Evolutionary conservation across 2,329 filamentous ascomycete species (phyloP).

Genomic region (Penicillium sp.): DNA sequence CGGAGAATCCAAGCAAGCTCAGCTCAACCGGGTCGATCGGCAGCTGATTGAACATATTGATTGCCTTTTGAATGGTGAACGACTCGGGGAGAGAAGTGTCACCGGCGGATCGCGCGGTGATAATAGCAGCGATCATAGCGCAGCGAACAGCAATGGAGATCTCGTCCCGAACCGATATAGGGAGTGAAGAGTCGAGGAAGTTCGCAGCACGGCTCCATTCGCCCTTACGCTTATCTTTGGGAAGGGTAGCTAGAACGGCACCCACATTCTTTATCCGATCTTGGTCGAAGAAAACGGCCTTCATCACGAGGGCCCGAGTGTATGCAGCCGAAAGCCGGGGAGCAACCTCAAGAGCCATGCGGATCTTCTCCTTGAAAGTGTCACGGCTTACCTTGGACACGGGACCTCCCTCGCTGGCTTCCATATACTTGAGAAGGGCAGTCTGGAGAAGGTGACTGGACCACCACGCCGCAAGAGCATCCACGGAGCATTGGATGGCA

Average conservation of each 20-base stretch:
- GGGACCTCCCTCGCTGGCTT: conserved; percentile 51
- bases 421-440: conserved; percentile 65
- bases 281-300: conserved; percentile 58
- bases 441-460: conserved; percentile 73
- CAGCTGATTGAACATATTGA: conserved; percentile 44
- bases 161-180: conserved; percentile 51
- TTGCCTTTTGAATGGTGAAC: conserved; percentile 43
- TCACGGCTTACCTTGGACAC: conserved; percentile 42
- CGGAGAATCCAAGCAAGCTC: conserved; percentile 43
- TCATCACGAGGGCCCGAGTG: conserved; percentile 59
- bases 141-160: conserved; percentile 60
- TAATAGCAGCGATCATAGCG: conserved; percentile 59
- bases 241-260: conserved; percentile 56
- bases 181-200: conserved; percentile 57
- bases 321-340: conserved; percentile 75
- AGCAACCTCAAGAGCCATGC: conserved; percentile 70
- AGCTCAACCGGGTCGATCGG: conserved; percentile 46
- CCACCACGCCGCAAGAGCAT: conserved; percentile 90
- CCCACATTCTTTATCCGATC: conserved; percentile 54
- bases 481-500: conserved; percentile 81
- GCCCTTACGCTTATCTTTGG: conserved; percentile 36
- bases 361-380: conserved; percentile 56
- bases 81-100: conserved; percentile 35
- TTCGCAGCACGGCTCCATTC: conserved; percentile 37
- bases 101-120: conserved; percentile 39